phyloP scores from a whole-genome alignment of 768 basidiomycete species.

The Lactarius tabidus region DNA sequence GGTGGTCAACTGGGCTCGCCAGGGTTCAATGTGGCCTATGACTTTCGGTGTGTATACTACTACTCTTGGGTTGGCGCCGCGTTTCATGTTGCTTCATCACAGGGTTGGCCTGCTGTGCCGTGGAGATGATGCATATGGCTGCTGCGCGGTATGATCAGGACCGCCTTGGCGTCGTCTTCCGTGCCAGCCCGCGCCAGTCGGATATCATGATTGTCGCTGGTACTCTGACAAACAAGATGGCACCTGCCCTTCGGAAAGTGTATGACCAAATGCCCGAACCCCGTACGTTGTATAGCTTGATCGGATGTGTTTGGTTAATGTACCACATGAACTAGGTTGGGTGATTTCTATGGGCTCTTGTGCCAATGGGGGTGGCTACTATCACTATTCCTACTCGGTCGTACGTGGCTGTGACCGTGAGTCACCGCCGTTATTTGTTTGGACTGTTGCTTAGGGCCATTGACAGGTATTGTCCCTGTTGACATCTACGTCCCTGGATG shows the following conservation, averaged over 20 bases:
- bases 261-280: slow-evolving; percentile 99
- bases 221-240: slow-evolving; percentile 99
- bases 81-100: slow-evolving; percentile 1
- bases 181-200: slow-evolving; percentile 96
- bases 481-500: slow-evolving; percentile 98
- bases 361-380: slow-evolving; percentile 96
- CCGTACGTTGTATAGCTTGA: slow-evolving; percentile 44
- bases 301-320: background rate
- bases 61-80: background rate
- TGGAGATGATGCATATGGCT: slow-evolving; percentile 99
- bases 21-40: slow-evolving; percentile 99
- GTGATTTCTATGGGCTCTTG: slow-evolving; percentile 99
- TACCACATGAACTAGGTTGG: slow-evolving; percentile 59
- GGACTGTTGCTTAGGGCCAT: slow-evolving; percentile 9
- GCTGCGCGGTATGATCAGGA: slow-evolving; percentile 99
- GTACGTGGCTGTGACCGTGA: slow-evolving; percentile 95
- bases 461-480: slow-evolving; percentile 87
- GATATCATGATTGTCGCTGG: slow-evolving; percentile 99
- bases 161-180: slow-evolving; percentile 94
- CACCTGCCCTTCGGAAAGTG: slow-evolving; percentile 92
- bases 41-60: slow-evolving; percentile 63
- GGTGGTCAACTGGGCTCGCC: slow-evolving; percentile 94
- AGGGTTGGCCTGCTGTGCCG: slow-evolving; percentile 98
- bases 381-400: slow-evolving; percentile 98
- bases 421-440: slow-evolving; percentile 30